Base-by-base conservation (phyloP, 1,284 basidiomycete genomes). In the Leucoagaricus sp. region DNA sequence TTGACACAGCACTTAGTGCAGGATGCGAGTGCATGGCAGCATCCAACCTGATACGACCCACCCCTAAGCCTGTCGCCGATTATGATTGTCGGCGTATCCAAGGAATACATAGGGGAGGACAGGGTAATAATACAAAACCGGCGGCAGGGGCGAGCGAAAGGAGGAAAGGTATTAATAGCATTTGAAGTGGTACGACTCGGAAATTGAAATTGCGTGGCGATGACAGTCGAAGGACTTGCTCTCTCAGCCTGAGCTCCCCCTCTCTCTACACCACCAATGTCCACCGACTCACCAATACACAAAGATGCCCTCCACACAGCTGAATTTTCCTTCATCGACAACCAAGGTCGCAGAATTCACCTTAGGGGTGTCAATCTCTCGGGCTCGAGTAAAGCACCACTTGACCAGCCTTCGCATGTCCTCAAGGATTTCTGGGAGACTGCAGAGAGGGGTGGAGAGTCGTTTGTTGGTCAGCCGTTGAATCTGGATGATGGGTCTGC, bases 361-460 rank as follows among this genome's bases (percentile, higher is more conserved):
- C 79, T 99, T 0, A 87, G 96, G 41, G 96, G 96, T 34, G 89
- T 98, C 57, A 98, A 99, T 72, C 84, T 98, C 53, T 92, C 93
- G 6, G 94, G 93, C 2, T 87, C 91, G 0, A 84, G 87, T 51
- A 98, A 99, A 70, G 87, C 87, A 0, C 95, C 96, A 0, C 70
- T 86, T 0, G 84, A 79, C 40, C 80, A 85, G 57, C 92, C 87
- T 0, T 89, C 89, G 0, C 81, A 77, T 58, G 66, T 82, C 17
- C 78, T 87, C 0, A 81, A 94, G 0, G 86, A 81, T n/a, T 96
- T 98, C 70, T 98, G 95, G 95, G 89, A 94, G 57, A 75, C 77
- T 7, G 94, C 89, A 4, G 89, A 96, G 69, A 74, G 68, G 0
- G 94, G 93, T 29, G 84, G 84, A 1, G 77, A 83, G 59, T 84